Conservation (phyloP, 2,329 filamentous ascomycete genomes). For the Mycosphaerelloides madeirae region DNA sequence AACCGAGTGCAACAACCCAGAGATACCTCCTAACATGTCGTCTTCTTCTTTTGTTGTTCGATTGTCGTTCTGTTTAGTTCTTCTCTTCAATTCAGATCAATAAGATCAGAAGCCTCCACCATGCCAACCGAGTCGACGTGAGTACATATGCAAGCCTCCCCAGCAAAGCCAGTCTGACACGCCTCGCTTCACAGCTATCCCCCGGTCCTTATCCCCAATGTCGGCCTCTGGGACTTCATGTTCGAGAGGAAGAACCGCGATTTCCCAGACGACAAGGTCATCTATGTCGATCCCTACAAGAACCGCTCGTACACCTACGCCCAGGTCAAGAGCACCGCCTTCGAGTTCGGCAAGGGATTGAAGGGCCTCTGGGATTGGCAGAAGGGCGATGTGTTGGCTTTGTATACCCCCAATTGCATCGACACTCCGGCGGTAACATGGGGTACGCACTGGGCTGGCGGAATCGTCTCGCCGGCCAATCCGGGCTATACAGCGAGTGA, state of each 20-base stretch:
- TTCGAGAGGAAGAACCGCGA: constrained; percentile 63
- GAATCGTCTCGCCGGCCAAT: constrained; percentile 77
- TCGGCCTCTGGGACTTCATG: constrained; percentile 73
- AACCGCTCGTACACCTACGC: constrained; percentile 65
- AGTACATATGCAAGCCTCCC: background rate
- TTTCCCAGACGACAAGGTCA: constrained; percentile 71
- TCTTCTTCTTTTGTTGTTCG: too few species aligned
- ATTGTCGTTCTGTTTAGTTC: too few species aligned
- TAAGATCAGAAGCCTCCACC: background rate
- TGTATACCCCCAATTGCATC: constrained; percentile 82
- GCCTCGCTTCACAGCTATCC: constrained; percentile 43
- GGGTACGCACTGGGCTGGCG: constrained; percentile 78
- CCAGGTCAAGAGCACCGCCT: constrained; percentile 59
- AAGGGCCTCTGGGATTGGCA: constrained; percentile 70
- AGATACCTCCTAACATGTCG: too few species aligned
- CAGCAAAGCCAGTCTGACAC: background rate
- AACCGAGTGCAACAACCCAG: too few species aligned
- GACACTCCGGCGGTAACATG: constrained; percentile 75
- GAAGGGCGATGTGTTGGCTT: constrained; percentile 74
- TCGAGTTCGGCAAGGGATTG: constrained; percentile 75
- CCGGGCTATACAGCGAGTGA: constrained; percentile 80
- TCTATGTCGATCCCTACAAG: constrained; percentile 72
- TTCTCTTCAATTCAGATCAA: too few species aligned
- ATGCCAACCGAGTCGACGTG: constrained; percentile 18
- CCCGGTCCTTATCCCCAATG: constrained; percentile 62